These are phyloP conservation scores for Chaetomium sp. DNA, from an alignment of 2,329 filamentous ascomycete genomes.

Conservation along the genomic window DNA sequence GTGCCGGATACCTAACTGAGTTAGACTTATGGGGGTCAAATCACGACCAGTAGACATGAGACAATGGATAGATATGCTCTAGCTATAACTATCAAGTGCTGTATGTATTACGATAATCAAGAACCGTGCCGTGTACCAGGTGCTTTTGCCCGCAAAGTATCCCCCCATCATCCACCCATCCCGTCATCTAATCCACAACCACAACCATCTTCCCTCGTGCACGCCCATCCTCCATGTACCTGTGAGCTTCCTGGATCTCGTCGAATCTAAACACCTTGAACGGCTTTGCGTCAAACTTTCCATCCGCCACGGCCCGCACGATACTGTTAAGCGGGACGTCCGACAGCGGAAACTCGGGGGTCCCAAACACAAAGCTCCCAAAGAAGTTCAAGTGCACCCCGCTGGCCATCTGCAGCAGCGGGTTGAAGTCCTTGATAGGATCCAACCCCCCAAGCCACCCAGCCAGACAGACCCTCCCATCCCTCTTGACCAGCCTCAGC, in stretches of 20 bases:
- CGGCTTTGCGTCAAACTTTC: slow-evolving; percentile 41
- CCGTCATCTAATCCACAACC: slow-evolving; percentile 27
- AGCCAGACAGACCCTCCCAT: slow-evolving; percentile 43
- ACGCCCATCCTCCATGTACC: slow-evolving; percentile 39
- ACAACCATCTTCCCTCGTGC: slow-evolving; percentile 42
- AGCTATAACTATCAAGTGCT: not conserved
- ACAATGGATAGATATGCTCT: not conserved
- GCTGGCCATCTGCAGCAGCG: slow-evolving; percentile 47
- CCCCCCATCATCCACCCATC: not conserved
- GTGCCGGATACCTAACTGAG: not conserved
- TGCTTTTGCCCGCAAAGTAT: not conserved
- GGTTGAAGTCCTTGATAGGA: slow-evolving; percentile 46
- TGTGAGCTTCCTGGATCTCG: slow-evolving; percentile 42
- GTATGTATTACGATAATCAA: not conserved
- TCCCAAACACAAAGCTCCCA: slow-evolving; percentile 44
- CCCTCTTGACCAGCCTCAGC: slow-evolving; percentile 40
- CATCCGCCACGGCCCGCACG: slow-evolving; percentile 42
- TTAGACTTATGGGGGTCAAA: not conserved
- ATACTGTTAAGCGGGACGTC: slow-evolving; percentile 45
- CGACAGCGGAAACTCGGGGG: slow-evolving; percentile 42
- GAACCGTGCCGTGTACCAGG: not conserved
- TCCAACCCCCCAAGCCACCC: slow-evolving; percentile 47
- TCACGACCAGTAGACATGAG: not conserved
- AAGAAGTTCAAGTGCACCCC: slow-evolving; percentile 52
- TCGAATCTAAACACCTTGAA: slow-evolving; percentile 40